A percentile compares a stretch with the other conserved stretches of the same genome.
Conservation (phyloP, 306 rosid genomes). For the Castanea mollissima region DNA sequence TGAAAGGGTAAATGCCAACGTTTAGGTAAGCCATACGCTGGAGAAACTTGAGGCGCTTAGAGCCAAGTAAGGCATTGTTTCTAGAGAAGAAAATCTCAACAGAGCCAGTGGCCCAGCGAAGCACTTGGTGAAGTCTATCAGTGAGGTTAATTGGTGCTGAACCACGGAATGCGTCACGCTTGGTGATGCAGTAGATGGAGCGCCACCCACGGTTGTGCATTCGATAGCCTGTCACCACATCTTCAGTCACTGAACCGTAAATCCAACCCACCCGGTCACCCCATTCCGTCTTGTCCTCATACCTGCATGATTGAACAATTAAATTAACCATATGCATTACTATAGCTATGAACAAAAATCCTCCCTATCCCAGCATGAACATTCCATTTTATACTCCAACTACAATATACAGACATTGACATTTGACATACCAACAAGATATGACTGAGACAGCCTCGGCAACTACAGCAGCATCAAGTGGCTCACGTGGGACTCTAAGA, state of each 20-base stretch:
- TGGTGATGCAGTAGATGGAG: conserved; percentile 48
- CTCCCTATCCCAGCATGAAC: no score
- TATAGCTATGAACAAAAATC: no score
- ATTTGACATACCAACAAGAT: conserved; percentile 65
- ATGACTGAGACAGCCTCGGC: conserved; percentile 79
- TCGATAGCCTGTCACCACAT: conserved; percentile 52
- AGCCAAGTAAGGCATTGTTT: conserved; percentile 44
- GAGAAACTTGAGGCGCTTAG: conserved; percentile 35
- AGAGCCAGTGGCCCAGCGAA: conserved; percentile 56
- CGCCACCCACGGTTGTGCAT: conserved; percentile 65
- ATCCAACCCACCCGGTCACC: conserved; percentile 58
- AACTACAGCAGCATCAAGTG: conserved; percentile 71
- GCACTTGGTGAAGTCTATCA: conserved; percentile 58
- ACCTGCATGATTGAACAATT: conserved; percentile 21
- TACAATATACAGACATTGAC: no score
- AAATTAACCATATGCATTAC: no score
- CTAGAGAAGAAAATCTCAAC: conserved; percentile 58
- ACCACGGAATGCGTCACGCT: conserved; percentile 52
- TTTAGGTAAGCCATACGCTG: conserved; percentile 50
- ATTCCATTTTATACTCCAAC: no score
- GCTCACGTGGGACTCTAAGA: conserved; percentile 66
- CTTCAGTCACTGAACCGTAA: conserved; percentile 57
- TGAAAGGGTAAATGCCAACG: conserved; percentile 55
- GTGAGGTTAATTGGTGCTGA: conserved; percentile 62
- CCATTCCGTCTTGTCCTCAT: conserved; percentile 61